Base-by-base conservation (phyloP, 192 early-diverging fungal genomes). In the Coemansia sp. region DNA sequence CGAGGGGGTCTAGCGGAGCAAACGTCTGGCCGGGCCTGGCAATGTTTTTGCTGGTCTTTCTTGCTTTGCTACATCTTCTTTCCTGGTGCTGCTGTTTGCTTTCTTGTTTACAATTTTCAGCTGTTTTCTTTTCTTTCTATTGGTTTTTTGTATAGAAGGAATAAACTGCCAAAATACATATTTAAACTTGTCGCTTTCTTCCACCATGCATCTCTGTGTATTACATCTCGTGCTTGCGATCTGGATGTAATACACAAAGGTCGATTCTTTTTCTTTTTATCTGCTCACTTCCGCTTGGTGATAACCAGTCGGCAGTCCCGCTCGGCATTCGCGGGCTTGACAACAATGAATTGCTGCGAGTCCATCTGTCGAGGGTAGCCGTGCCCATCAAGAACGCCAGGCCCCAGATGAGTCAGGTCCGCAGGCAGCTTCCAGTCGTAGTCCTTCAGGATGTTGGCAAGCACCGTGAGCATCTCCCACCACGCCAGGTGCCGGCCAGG, bases 361-460 rank as follows among this genome's bases (percentile, higher is more conserved):
- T 78, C 64, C 70, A 74, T 74, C n/a, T 57, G 64, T 25, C 49
- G 62, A 46, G 72, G 77, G 32, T 66, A 68, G 16, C 75, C 75
- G 27, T 68, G 57, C 65, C 68, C 61, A 54, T 71, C 64, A 9
- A 71, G 58, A 24, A 80, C 60, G 9, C 32, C 30, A 1, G 77
- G 77, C 7, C 77, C 77, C 4, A 80, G 56, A 29, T 74, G 72
- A 11, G 59, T 65, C 45, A 61, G 55, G 51, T 80, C 72, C 9
- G 34, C n/a, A 0, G 77, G 77, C 32, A 80, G 45, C 48, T 42
- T 47, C 61, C 69, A 19, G 29, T 80, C 61, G 20, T 80, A 80
- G 58, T 80, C 72, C 50, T 71, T 74, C 53, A 80, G 64, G 7
- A 71, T 23, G 22, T 71, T 77, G 14, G 65, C 65, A 35, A 77